These are phyloP conservation scores for Pholiota adiposa DNA, from an alignment of 1,284 basidiomycete species.

Conservation along the genomic window DNA sequence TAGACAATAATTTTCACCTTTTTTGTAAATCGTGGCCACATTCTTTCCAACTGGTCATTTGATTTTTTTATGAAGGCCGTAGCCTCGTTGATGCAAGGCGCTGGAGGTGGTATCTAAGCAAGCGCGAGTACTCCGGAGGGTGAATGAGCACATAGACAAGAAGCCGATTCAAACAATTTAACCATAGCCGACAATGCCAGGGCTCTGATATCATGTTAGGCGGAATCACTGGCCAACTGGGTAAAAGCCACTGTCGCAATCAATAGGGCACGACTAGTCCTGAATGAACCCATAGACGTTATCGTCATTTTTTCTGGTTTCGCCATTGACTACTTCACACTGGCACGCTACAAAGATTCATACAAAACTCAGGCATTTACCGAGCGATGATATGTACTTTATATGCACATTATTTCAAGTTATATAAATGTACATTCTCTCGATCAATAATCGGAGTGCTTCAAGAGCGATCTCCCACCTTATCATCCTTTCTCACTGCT, in stretches of 20 bases:
- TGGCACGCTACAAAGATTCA: not conserved
- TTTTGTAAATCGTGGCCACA: constrained; percentile 36
- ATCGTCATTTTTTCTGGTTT: not conserved
- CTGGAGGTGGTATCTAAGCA: constrained; percentile 58
- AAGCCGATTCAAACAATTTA: no score
- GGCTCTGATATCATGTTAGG: constrained; percentile 54
- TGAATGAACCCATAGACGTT: not conserved
- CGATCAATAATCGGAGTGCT: no score
- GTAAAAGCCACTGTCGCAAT: not conserved
- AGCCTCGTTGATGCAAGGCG: constrained; percentile 54
- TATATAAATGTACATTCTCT: no score
- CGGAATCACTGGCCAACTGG: constrained; percentile 42
- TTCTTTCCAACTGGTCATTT: no score
- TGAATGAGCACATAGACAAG: not conserved
- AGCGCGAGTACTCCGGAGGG: constrained; percentile 24
- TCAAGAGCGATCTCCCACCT: no score
- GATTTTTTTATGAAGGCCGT: constrained; percentile 39
- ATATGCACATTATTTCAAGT: no score
- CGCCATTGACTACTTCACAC: not conserved
- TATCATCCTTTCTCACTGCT: no score
- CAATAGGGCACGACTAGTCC: no score
- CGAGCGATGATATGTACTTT: no score
- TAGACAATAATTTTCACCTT: constrained; percentile 53
- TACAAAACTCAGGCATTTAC: no score
- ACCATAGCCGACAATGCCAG: constrained; percentile 16